phyloP scores from a whole-genome alignment of 2,329 filamentous ascomycete species.

The Rutstroemia sp. region DNA sequence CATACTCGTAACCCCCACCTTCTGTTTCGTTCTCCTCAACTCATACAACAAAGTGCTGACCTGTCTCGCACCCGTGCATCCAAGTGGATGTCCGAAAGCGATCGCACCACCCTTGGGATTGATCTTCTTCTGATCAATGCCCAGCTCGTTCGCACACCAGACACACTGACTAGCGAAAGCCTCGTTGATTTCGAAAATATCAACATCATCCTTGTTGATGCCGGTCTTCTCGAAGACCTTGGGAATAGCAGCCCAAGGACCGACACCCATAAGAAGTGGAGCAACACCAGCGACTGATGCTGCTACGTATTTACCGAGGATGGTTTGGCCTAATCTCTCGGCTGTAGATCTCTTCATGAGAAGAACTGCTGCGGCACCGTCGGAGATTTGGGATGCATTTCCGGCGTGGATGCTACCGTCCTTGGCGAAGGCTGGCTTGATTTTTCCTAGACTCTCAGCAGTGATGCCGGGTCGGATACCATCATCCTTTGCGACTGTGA shows the following conservation, averaged over 20 bases:
- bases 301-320: conserved; percentile 87
- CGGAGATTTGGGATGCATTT: conserved; percentile 91
- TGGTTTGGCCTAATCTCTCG: conserved; percentile 76
- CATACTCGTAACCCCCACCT: conserved; percentile 91
- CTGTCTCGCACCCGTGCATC: conserved; percentile 89
- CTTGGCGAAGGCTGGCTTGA: conserved; percentile 82
- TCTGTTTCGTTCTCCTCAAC: conserved; percentile 74
- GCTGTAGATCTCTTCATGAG: conserved; percentile 93
- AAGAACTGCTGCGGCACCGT: conserved; percentile 90
- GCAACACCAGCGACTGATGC: conserved; percentile 82
- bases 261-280: conserved; percentile 91
- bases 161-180: conserved; percentile 93
- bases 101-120: conserved; percentile 97
- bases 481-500: conserved; percentile 80
- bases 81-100: conserved; percentile 90
- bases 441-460: conserved; percentile 81
- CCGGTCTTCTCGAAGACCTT: conserved; percentile 84
- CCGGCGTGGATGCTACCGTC: conserved; percentile 92
- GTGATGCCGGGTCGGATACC: conserved; percentile 83
- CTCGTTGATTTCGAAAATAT: conserved; percentile 99
- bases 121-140: conserved; percentile 76
- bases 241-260: conserved; percentile 93
- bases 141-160: conserved; percentile 86
- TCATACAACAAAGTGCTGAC: conserved; percentile 89
- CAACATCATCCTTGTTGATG: conserved; percentile 80